Evolutionary conservation across 768 basidiomycete species (phyloP).

Genomic region (Lepiota brunneoincarnata): DNA sequence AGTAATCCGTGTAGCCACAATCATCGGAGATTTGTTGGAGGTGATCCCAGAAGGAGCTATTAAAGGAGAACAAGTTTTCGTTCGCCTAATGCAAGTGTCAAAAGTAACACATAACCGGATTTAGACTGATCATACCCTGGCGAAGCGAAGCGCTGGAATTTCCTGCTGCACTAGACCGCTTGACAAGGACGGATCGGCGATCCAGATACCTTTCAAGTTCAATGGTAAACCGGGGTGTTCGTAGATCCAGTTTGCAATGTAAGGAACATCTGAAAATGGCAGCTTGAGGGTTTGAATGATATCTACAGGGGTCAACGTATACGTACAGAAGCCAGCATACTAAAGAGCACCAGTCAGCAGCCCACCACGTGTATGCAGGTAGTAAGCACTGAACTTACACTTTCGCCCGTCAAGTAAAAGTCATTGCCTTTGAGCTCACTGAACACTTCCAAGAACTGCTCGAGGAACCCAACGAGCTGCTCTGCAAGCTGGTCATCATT

Average conservation of each 20-base stretch:
- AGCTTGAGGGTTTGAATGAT: background rate
- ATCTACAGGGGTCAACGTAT: constrained; percentile 38
- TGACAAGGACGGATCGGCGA: constrained; percentile 61
- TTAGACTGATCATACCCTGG: constrained; percentile 26
- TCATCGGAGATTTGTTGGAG: constrained; percentile 49
- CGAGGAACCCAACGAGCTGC: constrained; percentile 58
- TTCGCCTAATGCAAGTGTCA: constrained; percentile 38
- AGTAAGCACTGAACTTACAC: constrained; percentile 45
- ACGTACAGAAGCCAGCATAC: constrained; percentile 70
- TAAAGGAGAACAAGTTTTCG: constrained; percentile 58
- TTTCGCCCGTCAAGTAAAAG: constrained; percentile 70
- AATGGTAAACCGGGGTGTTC: constrained; percentile 55
- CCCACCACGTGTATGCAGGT: constrained; percentile 34
- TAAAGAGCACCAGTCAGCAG: constrained; percentile 30
- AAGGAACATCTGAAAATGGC: constrained; percentile 52
- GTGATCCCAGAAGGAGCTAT: constrained; percentile 47
- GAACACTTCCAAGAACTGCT: constrained; percentile 77
- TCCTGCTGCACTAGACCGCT: constrained; percentile 63
- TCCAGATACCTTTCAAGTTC: constrained; percentile 68
- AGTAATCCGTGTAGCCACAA: constrained; percentile 66
- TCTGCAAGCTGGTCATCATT: constrained; percentile 49
- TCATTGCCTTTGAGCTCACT: constrained; percentile 71
- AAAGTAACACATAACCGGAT: background rate
- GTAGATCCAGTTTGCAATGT: constrained; percentile 76
- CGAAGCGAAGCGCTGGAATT: constrained; percentile 70